Percentiles rank a stretch among this genome's conserved stretches.
These are phyloP conservation scores for Colletotrichum liaoningense DNA, from an alignment of 2,329 filamentous ascomycete species.

Conservation along the genomic window DNA sequence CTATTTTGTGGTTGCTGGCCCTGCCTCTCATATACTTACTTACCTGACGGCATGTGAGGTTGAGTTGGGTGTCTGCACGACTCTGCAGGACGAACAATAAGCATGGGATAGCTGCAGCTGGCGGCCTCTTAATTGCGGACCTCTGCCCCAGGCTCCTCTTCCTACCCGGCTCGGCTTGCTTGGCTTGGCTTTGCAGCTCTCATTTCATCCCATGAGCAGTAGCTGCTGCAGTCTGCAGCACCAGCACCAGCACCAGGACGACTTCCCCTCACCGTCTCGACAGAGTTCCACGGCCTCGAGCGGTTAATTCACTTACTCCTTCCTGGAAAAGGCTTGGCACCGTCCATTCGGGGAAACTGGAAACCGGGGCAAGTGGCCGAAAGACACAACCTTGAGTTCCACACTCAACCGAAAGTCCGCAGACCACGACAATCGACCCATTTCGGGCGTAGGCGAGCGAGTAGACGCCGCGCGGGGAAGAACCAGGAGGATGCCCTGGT, in stretches of 20 bases:
- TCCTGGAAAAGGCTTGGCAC: conserved; percentile 31
- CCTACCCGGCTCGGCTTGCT: conserved; percentile 4
- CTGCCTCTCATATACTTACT: not conserved
- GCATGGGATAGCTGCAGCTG: conserved; percentile 31
- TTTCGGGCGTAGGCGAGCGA: conserved; percentile 11
- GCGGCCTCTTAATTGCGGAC: conserved; percentile 35
- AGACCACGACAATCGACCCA: conserved; percentile 25
- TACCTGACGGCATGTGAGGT: conserved; percentile 14
- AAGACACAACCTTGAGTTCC: conserved; percentile 15
- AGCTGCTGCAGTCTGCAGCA: not conserved
- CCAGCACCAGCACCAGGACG: not conserved
- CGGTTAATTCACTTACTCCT: conserved; percentile 19
- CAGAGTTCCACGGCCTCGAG: conserved; percentile 19
- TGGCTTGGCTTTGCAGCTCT: conserved; percentile 20
- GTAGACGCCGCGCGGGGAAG: conserved; percentile 6
- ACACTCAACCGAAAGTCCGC: conserved; percentile 10
- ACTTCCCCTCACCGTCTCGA: conserved; percentile 25
- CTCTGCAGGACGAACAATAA: conserved; percentile 22
- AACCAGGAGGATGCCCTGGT: conserved; percentile 20
- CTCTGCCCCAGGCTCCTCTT: conserved; percentile 12
- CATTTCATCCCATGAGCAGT: conserved; percentile 5
- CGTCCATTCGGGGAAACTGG: conserved; percentile 20
- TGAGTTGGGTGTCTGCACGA: conserved; percentile 29
- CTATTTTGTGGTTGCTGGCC: conserved; percentile 12
- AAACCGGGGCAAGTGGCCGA: conserved; percentile 27